phyloP scores from a whole-genome alignment of 441 rosid species.

The Eruca vesicaria region DNA sequence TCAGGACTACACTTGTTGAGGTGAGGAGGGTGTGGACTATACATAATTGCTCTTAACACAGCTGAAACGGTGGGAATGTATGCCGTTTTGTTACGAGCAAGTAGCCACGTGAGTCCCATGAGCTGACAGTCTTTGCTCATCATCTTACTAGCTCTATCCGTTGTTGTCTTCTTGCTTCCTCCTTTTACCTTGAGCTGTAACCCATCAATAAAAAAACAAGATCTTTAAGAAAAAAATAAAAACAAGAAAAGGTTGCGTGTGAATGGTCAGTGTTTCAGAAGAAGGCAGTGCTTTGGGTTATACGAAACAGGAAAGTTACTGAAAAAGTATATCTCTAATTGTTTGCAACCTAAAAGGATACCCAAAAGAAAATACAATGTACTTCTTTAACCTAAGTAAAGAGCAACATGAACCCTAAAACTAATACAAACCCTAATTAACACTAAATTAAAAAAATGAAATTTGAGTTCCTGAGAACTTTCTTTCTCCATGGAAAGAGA shows the following conservation, averaged over 20 bases:
- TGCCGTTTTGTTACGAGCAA: slow-evolving; percentile 91
- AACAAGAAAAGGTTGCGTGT: slow-evolving; percentile 12
- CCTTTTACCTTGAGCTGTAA: slow-evolving; percentile 76
- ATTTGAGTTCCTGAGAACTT: background rate
- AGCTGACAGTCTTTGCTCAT: slow-evolving; percentile 89
- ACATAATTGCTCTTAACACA: slow-evolving; percentile 89
- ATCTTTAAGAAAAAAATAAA: background rate
- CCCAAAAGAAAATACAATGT: slow-evolving; percentile 19
- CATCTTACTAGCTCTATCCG: slow-evolving; percentile 83
- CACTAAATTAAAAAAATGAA: background rate
- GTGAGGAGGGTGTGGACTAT: slow-evolving; percentile 76
- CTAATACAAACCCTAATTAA: slow-evolving; percentile 1
- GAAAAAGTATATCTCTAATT: slow-evolving; percentile 27
- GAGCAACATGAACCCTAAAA: slow-evolving; percentile 7
- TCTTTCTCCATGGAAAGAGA: slow-evolving; percentile 11
- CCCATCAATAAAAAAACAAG: slow-evolving; percentile 11
- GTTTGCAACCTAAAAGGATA: slow-evolving; percentile 41
- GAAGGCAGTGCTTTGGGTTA: slow-evolving; percentile 26
- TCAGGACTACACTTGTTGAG: slow-evolving; percentile 88
- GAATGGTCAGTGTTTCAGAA: slow-evolving; percentile 22
- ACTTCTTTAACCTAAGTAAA: slow-evolving; percentile 12
- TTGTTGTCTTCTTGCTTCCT: slow-evolving; percentile 44
- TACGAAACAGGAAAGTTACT: slow-evolving; percentile 32
- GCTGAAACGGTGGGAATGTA: slow-evolving; percentile 99
- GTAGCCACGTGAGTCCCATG: slow-evolving; percentile 99